These are phyloP conservation scores for Didymella pomorum DNA, from an alignment of 2,329 filamentous ascomycete genomes.

Conservation along the genomic window DNA sequence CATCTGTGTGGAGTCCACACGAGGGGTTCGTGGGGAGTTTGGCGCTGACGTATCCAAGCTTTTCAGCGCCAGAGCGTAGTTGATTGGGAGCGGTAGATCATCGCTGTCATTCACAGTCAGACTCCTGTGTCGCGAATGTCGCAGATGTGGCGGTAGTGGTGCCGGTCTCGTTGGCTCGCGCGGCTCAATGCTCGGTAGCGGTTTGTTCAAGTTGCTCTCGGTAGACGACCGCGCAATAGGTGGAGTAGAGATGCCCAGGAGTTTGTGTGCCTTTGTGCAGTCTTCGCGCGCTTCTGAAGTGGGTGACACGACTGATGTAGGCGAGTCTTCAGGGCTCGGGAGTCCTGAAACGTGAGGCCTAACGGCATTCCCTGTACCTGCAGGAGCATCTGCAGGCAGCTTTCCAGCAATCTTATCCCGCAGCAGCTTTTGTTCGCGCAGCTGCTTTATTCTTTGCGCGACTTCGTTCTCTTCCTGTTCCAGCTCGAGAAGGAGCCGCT, in stretches of 20 bases:
- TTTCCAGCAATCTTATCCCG: slow-evolving; percentile 56
- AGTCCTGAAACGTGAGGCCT: slow-evolving; percentile 47
- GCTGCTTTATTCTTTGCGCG: slow-evolving; percentile 64
- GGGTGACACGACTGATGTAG: slow-evolving; percentile 46
- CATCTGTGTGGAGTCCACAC: slow-evolving; percentile 19
- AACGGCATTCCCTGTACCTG: slow-evolving; percentile 47
- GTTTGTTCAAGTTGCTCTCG: slow-evolving; percentile 25
- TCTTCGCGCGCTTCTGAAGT: slow-evolving; percentile 42
- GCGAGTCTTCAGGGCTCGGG: slow-evolving; percentile 39
- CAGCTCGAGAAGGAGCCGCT: slow-evolving; percentile 44
- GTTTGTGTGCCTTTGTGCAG: slow-evolving; percentile 53
- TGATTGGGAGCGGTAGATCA: slow-evolving; percentile 48
- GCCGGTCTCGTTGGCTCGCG: slow-evolving; percentile 14
- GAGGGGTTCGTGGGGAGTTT: slow-evolving; percentile 21
- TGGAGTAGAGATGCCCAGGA: slow-evolving; percentile 47
- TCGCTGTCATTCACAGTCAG: slow-evolving; percentile 47
- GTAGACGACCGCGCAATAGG: slow-evolving; percentile 26
- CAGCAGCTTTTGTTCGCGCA: slow-evolving; percentile 65
- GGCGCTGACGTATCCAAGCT: slow-evolving; percentile 37
- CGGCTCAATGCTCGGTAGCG: slow-evolving; percentile 18
- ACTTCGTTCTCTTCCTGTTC: slow-evolving; percentile 63
- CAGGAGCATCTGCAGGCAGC: slow-evolving; percentile 46
- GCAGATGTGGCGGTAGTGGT: slow-evolving; percentile 12
- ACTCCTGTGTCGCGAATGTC: slow-evolving; percentile 43
- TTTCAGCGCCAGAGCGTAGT: slow-evolving; percentile 52